Percentiles rank a stretch among this genome's conserved stretches.
Evolutionary conservation across 768 basidiomycete species (phyloP).

Genomic region (Phylloporus arenicola): DNA sequence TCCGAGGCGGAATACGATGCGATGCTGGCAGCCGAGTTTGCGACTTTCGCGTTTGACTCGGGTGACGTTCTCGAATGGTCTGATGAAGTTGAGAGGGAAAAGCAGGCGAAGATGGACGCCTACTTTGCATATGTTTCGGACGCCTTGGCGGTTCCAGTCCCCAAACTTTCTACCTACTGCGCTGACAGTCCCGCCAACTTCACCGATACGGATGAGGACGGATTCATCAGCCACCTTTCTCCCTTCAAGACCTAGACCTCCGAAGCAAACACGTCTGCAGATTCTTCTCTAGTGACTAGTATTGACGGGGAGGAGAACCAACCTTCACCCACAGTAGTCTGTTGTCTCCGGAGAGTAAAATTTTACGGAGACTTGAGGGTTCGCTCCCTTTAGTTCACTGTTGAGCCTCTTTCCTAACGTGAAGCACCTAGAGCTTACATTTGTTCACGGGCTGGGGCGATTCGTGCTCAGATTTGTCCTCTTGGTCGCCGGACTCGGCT

Average conservation of each 20-base stretch:
- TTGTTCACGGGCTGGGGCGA: not conserved
- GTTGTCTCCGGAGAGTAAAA: constrained; percentile 6
- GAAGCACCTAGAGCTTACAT: not conserved
- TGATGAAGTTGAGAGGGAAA: constrained; percentile 10
- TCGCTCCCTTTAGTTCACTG: not conserved
- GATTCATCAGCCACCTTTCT: not conserved
- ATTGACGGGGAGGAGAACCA: constrained; percentile 2
- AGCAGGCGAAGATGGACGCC: constrained; percentile 9
- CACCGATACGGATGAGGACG: not conserved
- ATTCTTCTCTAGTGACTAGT: constrained; percentile 7
- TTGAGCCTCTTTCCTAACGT: not conserved
- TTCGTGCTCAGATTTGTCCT: constrained; percentile 2
- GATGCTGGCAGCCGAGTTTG: constrained; percentile 8
- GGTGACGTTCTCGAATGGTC: constrained; percentile 12
- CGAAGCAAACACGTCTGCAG: constrained; percentile 2
- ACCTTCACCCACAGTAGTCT: not conserved
- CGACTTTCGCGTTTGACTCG: constrained; percentile 7
- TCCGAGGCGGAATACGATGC: constrained; percentile 8
- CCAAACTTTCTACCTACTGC: constrained; percentile 3
- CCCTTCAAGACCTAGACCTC: constrained; percentile 3
- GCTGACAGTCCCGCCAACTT: not conserved
- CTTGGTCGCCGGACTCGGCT: not conserved
- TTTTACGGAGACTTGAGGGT: constrained; percentile 3
- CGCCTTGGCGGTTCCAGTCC: constrained; percentile 9
- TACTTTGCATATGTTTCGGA: constrained; percentile 10